These are phyloP conservation scores for Prunus campanulata DNA, from an alignment of 306 rosid species.

Conservation along the genomic window DNA sequence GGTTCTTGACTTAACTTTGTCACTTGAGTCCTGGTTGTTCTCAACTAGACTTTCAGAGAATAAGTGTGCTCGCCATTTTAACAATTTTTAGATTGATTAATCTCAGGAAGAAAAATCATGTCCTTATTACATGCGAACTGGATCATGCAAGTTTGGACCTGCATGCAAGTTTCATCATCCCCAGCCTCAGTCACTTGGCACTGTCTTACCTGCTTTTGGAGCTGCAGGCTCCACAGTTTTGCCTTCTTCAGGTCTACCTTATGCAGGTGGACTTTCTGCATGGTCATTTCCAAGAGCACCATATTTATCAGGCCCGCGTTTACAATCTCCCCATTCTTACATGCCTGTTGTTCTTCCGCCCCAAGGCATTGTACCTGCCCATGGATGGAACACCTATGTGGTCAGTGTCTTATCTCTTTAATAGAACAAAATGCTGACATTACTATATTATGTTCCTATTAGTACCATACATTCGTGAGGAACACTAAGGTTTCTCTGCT, in stretches of 20 bases:
- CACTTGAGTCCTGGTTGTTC: neutral
- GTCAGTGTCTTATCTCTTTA: constrained; percentile 41
- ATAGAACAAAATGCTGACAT: neutral
- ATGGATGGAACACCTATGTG: constrained; percentile 80
- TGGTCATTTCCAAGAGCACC: constrained; percentile 75
- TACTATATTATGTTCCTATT: neutral
- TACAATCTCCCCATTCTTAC: constrained; percentile 59
- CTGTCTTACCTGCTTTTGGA: constrained; percentile 47
- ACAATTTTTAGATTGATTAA: constrained; percentile 3
- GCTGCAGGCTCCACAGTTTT: constrained; percentile 44
- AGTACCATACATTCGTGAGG: neutral
- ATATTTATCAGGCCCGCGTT: constrained; percentile 49
- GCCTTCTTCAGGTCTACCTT: constrained; percentile 62
- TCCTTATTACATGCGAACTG: constrained; percentile 87
- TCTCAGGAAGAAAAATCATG: constrained; percentile 83
- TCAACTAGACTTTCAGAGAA: neutral
- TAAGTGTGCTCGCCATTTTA: neutral
- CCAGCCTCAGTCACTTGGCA: constrained; percentile 56
- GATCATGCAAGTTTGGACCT: constrained; percentile 85
- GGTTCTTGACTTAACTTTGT: constrained; percentile 38
- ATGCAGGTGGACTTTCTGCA: constrained; percentile 58
- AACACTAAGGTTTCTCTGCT: neutral
- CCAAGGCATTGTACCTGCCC: constrained; percentile 63
- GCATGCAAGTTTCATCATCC: constrained; percentile 97
- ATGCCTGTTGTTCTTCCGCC: constrained; percentile 68